Evolutionary conservation across 352 stramenopile species (phyloP), one percentile per base, ranked within the genome.

Genomic region (Blastocystis sp.): DNA sequence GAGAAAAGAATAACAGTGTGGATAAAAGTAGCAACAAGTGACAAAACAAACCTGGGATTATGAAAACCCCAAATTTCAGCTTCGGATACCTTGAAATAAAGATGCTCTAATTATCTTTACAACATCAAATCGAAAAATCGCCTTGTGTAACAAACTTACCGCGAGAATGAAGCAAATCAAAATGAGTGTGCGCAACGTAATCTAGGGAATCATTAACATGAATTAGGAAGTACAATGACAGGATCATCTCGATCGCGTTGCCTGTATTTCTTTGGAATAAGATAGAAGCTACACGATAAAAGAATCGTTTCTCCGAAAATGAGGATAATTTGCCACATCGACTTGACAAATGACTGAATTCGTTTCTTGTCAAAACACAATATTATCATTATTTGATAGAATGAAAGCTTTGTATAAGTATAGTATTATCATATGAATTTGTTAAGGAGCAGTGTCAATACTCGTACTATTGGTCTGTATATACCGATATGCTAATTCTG

Each of bases 271-370:
- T 64, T 30, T 13, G 70, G 70, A 62, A 81, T 60, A 22, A 40
- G 30, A 62, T 81, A 27, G 4, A 81, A 33, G 17, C 22, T 40
- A 15, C 59, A 27, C 3, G 17, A 53, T 27, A 81, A 37, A 33
- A 60, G 37, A n/a, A 81, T n/a, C n/a, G 70, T 59, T 64, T 81
- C 70, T 27, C 24, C 33, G 40, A 81, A 81, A 42, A 81, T 22
- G 19, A 81, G 53, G 27, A 81, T 0, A 1, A 81, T 40, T 24
- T 70, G 60, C 60, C 60, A 70, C 60, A 70, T 70, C 4, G 40
- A 70, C 24, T n/a, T 4, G 40, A 2, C 24, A 44, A 70, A 48
- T 48, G 40, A 48, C 40, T 48, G 40, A 48, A 48, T 48, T 48
- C 40, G 40, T 48, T 48, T 48, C 40, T 48, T 48, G 9, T 48